Evolutionary conservation across 202 grass and related monocot species (phyloP), one percentile per base, ranked within the genome.

Genomic region (Musa balbisiana): DNA sequence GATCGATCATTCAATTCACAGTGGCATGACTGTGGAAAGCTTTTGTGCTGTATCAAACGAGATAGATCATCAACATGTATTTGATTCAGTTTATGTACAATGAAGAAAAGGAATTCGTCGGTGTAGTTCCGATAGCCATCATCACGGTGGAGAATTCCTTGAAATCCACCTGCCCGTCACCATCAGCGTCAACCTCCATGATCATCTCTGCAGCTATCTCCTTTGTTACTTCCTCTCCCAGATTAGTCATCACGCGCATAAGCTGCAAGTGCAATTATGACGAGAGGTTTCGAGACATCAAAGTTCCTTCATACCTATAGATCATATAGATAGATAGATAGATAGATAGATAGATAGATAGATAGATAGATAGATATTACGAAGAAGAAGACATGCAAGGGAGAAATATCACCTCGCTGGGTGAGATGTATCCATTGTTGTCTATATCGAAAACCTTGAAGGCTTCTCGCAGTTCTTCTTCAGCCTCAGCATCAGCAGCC

Each of bases 101-200:
- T 43, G 33, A 43, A 43, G 33, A 43, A 6, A 43, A 43, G 33
- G 33, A 43, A 43, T 43, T 43, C 33, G 33, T 43, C 33, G 33
- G 33, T 43, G 33, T 8, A 4, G 16, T 4, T 5, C 58, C 16
- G 8, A 17, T 8, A 62, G 14, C 17, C 29, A 54, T 73, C 71
- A 56, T 55, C 21, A 56, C 17, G 22, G 6, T 24, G 53, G 52
- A 24, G 15, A 73, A 73, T 56, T 74, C 72, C 19, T 15, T 0
- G 21, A 74, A 74, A 10, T 74, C 25, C 22, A 74, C 23, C 1
- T 74, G 72, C 51, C 23, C 72, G 27, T 74, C 72, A 21, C 72
- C 72, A 33, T 74, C 21, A 4, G 5, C 26, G 21, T 74, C 72
- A 10, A 24, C 72, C 24, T 58, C 72, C 20, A 9, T 56, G 11